Base-by-base conservation (phyloP, 108 stramenopile species). In the Thalassiosira profunda region DNA sequence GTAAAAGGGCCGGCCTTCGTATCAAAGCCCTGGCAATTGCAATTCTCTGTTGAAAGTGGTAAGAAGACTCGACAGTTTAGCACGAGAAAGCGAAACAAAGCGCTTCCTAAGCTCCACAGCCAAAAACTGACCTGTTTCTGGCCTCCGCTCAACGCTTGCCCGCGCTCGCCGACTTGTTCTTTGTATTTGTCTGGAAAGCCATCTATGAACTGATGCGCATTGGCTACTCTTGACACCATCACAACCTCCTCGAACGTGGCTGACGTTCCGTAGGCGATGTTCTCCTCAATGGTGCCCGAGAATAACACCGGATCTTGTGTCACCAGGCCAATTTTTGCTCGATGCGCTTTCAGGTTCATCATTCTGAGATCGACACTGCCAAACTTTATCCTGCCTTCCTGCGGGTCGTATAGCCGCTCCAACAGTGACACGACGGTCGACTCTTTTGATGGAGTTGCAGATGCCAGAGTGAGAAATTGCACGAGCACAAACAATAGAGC, bases 381-480 rank as follows among this genome's bases (percentile, higher is more conserved):
- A 23, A 99, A 72, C 25, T 61, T 54, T 14, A 99, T 84, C 4
- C 38, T 36, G 5, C 99, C 99, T 25, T 57, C 63, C n/a, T 58
- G 69, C 0, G 94, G 88, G 70, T 98, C 98, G 60, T 99, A 99
- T 42, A 97, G 90, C 43, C 99, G 75, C 68, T 97, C 86, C 12
- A 99, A 38, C 8, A 99, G 81, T 30, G 83, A 82, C 24, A 98
- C 84, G 26, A 98, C 76, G 5, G 99, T 98, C 92, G 84, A 55
- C 63, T 46, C 53, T 51, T 42, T 56, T n/a, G 9, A 33, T 8
- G 10, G 15, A 47, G 55, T 11, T 12, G 23, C 5, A n/a, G 43
- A 21, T 2, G 29, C 29, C 11, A 51, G 12, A 9, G 29, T 21
- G 11, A 31, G 37, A 37, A 30, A 63, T 9, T 2, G 8, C 26